These are phyloP conservation scores for Cetradonia linearis DNA, from an alignment of 495 filamentous ascomycete genomes.

Conservation along the genomic window DNA sequence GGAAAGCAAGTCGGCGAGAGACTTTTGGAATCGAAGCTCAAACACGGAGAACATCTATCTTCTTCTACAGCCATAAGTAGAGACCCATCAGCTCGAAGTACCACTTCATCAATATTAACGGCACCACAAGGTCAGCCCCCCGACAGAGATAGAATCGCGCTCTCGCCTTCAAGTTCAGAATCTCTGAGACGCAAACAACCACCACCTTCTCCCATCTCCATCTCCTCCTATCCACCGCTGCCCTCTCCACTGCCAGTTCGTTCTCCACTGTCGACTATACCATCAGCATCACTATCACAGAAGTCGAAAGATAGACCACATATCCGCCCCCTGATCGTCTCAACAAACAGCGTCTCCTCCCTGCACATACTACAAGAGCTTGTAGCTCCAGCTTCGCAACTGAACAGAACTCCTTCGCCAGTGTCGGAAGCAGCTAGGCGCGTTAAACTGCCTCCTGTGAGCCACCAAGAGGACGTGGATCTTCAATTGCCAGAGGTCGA, in stretches of 20 bases:
- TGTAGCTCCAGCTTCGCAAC: conserved; percentile 11
- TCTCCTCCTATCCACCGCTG: conserved; percentile 2
- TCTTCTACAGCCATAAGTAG: conserved; percentile 18
- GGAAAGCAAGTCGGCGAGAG: conserved; percentile 33
- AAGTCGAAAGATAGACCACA: conserved; percentile 12
- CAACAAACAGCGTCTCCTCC: conserved; percentile 20
- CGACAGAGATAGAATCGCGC: conserved; percentile 19
- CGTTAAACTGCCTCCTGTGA: conserved; percentile 14
- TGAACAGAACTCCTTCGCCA: conserved; percentile 12
- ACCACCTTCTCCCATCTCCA: conserved; percentile 8
- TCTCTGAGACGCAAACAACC: conserved; percentile 1
- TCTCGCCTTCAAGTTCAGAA: not conserved
- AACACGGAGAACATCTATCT: conserved; percentile 21
- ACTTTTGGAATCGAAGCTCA: conserved; percentile 28
- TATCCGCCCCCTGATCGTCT: conserved; percentile 12
- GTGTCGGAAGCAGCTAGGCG: conserved; percentile 8
- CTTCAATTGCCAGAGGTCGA: conserved; percentile 13
- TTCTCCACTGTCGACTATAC: conserved; percentile 20
- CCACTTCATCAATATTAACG: conserved; percentile 7
- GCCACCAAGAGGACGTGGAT: conserved; percentile 14
- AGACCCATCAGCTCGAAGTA: conserved; percentile 14
- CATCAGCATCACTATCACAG: conserved; percentile 12
- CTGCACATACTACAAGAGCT: conserved; percentile 19
- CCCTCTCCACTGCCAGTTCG: conserved; percentile 4
- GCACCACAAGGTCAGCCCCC: conserved; percentile 16